Evolutionary conservation across 495 filamentous ascomycete genomes (phyloP), one percentile per base, ranked within the genome.

Genomic region (Penicillium roqueforti): DNA sequence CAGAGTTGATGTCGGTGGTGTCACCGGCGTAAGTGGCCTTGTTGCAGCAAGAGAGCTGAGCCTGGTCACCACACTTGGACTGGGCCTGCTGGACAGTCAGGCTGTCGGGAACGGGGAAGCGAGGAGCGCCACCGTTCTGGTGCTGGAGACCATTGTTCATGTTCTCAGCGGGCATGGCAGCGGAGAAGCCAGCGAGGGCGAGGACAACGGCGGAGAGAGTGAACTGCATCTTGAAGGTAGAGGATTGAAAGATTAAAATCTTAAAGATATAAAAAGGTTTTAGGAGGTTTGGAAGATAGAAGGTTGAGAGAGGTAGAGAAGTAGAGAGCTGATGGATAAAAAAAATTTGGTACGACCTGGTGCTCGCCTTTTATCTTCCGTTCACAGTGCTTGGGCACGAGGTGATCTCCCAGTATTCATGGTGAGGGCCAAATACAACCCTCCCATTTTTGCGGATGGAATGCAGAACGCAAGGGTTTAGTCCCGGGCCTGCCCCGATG

Each of bases 1-100:
- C 66, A 5, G 56, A 42, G 47, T 65, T 55, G 51, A 69, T 51
- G 41, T 60, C 60, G 51, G 68, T 68, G 54, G 68, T 67, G 60
- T 80, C 76, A 40, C 74, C 73, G n/a, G 69, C 68, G 61, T 75
- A 73, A 54, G 44, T 63, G 48, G 69, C 66, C 53, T 77, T 70
- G 61, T 78, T 77, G 40, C 73, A 75, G 69, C 77, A 78, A 54
- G 72, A 69, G 42, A 80, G 71, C 61, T 76, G 63, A 56, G 77
- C 73, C 66, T 78, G 65, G 58, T 70, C 59, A 61, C 77, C 77
- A 51, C 77, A 80, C 62, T 74, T 76, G 61, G 69, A 65, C 51
- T 72, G 68, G 19, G 70, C 77, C 65, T 79, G 63, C 62, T 73
- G 58, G 62, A 78, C 65, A 46, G 77, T 79, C 47, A 77, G 61